A percentile compares a stretch with the other conserved stretches of the same genome.
Conservation (phyloP, 1,284 basidiomycete species). For the Trichosporon faecale region DNA sequence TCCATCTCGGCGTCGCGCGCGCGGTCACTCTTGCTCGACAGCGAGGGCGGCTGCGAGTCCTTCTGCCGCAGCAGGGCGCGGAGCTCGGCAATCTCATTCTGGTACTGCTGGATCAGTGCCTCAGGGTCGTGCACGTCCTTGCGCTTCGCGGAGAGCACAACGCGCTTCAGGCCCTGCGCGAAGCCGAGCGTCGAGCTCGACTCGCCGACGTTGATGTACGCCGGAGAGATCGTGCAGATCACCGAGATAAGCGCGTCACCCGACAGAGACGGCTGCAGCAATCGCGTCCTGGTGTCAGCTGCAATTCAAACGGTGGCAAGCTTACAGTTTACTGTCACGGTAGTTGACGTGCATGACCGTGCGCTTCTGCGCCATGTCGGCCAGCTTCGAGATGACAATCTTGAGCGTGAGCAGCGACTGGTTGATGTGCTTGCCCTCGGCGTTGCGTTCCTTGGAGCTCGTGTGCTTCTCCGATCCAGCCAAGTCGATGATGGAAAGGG, state of each 20-base stretch:
- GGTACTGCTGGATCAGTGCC: constrained; percentile 79
- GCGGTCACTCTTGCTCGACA: constrained; percentile 53
- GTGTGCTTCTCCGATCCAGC: constrained; percentile 95
- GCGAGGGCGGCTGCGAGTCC: constrained; percentile 59
- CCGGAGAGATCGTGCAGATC: constrained; percentile 91
- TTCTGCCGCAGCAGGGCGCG: constrained; percentile 48
- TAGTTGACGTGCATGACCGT: constrained; percentile 89
- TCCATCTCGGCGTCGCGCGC: constrained; percentile 68
- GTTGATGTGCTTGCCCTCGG: constrained; percentile 84
- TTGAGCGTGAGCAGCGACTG: constrained; percentile 72
- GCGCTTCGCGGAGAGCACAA: constrained; percentile 77
- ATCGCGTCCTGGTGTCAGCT: constrained; percentile 61
- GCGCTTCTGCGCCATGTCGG: constrained; percentile 75
- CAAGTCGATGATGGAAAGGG: constrained; percentile 67
- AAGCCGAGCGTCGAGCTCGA: constrained; percentile 81
- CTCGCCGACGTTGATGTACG: constrained; percentile 65
- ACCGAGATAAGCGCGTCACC: constrained; percentile 95
- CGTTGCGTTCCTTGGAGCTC: constrained; percentile 83
- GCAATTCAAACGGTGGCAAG: constrained; percentile 38
- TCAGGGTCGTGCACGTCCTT: constrained; percentile 91
- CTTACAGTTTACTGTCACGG: constrained; percentile 77
- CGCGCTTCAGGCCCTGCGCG: constrained; percentile 58
- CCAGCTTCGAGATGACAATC: constrained; percentile 80
- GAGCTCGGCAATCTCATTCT: constrained; percentile 83
- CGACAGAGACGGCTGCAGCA: constrained; percentile 89